A percentile compares a stretch with the other conserved stretches of the same genome.
phyloP scores from a whole-genome alignment of 1,139 yeast species.

The Geotrichum klebahnii region DNA sequence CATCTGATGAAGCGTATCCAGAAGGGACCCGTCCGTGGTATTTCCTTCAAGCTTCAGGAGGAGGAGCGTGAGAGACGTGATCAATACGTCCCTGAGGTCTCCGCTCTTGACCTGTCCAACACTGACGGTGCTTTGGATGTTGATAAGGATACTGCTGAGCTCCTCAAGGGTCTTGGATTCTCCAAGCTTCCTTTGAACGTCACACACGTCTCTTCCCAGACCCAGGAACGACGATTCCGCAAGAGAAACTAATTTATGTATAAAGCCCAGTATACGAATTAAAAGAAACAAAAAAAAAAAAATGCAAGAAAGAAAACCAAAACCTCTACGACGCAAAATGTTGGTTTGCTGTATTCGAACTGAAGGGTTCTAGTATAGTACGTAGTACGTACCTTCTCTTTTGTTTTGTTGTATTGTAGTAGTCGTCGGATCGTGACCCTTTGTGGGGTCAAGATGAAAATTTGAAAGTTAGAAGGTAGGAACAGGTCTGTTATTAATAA shows the following conservation, averaged over 20 bases:
- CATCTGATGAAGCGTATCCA: constrained; percentile 99
- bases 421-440: too few relatives aligned
- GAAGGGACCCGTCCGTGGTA: constrained; percentile 99
- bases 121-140: constrained; percentile 93
- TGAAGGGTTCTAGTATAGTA: too few relatives aligned
- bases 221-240: constrained; percentile 90
- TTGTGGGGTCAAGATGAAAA: too few relatives aligned
- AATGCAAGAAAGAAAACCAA: too few relatives aligned
- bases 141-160: constrained; percentile 96
- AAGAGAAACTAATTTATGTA: constrained; percentile 63
- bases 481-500: too few relatives aligned
- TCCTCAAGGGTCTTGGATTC: constrained; percentile 95
- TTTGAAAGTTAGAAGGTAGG: too few relatives aligned
- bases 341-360: too few relatives aligned
- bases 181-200: constrained; percentile 82
- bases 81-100: constrained; percentile 99
- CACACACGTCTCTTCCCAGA: constrained; percentile 88
- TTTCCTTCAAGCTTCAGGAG: constrained; percentile 99
- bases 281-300: constrained; percentile 6
- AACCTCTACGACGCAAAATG: too few relatives aligned
- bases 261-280: too few relatives aligned
- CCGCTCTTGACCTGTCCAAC: constrained; percentile 98
- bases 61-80: constrained; percentile 99
- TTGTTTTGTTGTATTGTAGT: too few relatives aligned
- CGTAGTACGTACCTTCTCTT: too few relatives aligned